Evolutionary conservation across 352 stramenopile genomes (phyloP).

Genomic region (Saprolegnia diclina): DNA sequence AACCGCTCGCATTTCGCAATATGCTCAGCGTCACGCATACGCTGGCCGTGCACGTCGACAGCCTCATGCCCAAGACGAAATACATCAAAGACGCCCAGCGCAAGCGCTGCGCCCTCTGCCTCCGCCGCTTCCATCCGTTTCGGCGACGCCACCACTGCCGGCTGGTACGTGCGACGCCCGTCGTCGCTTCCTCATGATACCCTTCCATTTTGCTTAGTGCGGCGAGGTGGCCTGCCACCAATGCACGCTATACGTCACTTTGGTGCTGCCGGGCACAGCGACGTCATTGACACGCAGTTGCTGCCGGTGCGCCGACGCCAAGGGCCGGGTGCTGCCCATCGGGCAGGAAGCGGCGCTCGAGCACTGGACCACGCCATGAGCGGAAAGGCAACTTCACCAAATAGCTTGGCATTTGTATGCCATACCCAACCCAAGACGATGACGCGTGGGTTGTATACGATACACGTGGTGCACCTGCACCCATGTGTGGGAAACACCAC

Average conservation of each 20-base stretch:
- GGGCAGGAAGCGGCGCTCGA: background rate
- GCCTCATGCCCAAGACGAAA: conserved; percentile 28
- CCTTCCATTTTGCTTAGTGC: background rate
- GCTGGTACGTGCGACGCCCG: background rate
- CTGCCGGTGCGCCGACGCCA: background rate
- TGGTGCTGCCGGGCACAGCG: background rate
- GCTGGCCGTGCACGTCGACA: background rate
- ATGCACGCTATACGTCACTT: background rate
- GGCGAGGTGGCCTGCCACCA: background rate
- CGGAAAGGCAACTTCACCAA: background rate
- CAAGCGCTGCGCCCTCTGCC: conserved; percentile 70
- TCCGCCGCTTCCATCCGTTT: conserved; percentile 65
- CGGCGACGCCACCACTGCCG: conserved; percentile 73
- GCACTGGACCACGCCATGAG: background rate
- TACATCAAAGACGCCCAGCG: conserved; percentile 68
- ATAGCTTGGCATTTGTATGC: background rate
- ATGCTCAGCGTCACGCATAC: background rate
- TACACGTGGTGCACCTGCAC: background rate
- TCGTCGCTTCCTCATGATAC: background rate
- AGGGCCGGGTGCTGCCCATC: background rate
- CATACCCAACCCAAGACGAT: background rate
- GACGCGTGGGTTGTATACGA: background rate
- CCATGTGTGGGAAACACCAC: background rate
- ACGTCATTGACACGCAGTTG: background rate
- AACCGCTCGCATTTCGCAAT: background rate